Conservation (phyloP, 805 yeast genomes). For the Blastobotrys robertii region DNA sequence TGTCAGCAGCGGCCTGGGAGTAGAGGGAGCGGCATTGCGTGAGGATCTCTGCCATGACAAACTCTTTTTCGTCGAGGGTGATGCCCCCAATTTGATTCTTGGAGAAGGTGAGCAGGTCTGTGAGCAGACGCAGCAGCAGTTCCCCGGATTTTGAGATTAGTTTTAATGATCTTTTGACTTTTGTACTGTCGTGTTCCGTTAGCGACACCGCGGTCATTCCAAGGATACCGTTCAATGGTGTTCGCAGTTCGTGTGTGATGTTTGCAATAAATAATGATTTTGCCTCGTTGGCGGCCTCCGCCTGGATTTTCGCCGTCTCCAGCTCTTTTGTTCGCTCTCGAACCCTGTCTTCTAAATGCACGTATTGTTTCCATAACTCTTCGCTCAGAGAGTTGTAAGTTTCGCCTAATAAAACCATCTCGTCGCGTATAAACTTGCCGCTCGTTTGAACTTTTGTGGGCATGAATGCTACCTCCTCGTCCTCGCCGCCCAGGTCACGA, state of each 20-base stretch:
- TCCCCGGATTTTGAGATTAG: conserved; percentile 90
- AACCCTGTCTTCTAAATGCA: conserved; percentile 78
- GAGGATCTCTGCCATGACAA: conserved; percentile 70
- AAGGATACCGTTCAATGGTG: conserved; percentile 90
- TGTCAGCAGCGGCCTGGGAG: conserved; percentile 42
- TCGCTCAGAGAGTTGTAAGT: conserved; percentile 87
- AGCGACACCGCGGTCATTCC: conserved; percentile 93
- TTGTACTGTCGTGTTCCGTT: conserved; percentile 64
- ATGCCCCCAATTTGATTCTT: conserved; percentile 81
- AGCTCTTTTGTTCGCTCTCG: conserved; percentile 74
- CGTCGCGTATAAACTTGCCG: conserved; percentile 41
- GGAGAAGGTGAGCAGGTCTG: conserved; percentile 83
- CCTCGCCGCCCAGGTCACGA: no score
- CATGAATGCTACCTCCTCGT: conserved; percentile 9
- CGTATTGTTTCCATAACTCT: conserved; percentile 74
- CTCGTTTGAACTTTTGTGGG: conserved; percentile 10
- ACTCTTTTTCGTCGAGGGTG: conserved; percentile 72
- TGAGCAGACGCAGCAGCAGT: conserved; percentile 73
- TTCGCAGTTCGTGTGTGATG: conserved; percentile 86
- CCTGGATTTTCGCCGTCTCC: conserved; percentile 79
- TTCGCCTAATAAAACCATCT: conserved; percentile 72
- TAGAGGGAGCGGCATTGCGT: conserved; percentile 76
- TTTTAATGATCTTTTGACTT: conserved; percentile 65
- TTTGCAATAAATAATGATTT: conserved; percentile 90
- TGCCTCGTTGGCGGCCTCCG: conserved; percentile 94